phyloP scores from a whole-genome alignment of 257 asterid genomes.

The Solanum verrucosum region DNA sequence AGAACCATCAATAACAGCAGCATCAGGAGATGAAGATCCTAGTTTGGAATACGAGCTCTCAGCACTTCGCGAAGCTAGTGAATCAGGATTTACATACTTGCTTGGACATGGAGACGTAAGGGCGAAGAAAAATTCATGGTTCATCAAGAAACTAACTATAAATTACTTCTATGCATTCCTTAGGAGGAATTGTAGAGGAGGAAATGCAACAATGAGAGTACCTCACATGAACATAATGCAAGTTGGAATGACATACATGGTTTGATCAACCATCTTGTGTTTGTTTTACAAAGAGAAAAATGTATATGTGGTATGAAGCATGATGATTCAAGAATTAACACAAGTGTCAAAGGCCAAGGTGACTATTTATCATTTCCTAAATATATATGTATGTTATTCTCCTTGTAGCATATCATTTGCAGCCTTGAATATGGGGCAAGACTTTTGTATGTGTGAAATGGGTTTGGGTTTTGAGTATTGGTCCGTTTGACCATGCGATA shows the following conservation, averaged over 20 bases:
- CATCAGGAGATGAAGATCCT: slow-evolving; percentile 63
- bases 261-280: neutral
- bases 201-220: slow-evolving; percentile 83
- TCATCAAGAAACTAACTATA: slow-evolving; percentile 66
- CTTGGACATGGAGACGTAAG: slow-evolving; percentile 85
- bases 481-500: no score
- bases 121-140: slow-evolving; percentile 71
- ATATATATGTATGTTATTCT: neutral
- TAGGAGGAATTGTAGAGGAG: slow-evolving; percentile 91
- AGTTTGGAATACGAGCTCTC: slow-evolving; percentile 81
- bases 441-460: no score
- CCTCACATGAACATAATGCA: slow-evolving; percentile 76
- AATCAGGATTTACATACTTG: slow-evolving; percentile 78
- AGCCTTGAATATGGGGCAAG: no score
- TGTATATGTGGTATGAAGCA: neutral
- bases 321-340: neutral
- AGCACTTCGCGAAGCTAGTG: slow-evolving; percentile 61
- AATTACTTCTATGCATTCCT: slow-evolving; percentile 80
- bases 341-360: neutral
- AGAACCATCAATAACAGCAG: slow-evolving; percentile 39
- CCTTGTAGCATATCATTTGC: neutral
- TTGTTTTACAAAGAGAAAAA: neutral
- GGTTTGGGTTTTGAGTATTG: no score
- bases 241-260: slow-evolving; percentile 66
- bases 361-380: neutral